Evolutionary conservation across 176 grass and related monocot genomes (phyloP), one percentile per base, ranked within the genome.

Genomic region (Aegilops speltoides): DNA sequence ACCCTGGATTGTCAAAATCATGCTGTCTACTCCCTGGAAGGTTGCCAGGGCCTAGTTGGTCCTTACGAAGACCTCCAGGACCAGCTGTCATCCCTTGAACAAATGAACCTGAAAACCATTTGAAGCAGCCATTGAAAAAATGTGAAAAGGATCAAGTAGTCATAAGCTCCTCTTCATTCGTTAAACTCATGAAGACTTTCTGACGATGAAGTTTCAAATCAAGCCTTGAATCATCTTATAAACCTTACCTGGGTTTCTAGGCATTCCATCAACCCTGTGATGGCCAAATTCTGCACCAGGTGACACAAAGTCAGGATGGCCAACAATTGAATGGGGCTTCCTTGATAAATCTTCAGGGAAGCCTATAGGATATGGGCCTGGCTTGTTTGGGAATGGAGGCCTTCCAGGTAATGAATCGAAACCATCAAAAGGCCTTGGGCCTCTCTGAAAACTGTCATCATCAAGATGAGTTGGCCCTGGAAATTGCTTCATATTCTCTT

Each of bases 401-500:
- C 84, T 93, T 86, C 78, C 66, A 78, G 85, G 68, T 26, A 89
- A 46, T 46, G 76, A 82, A 88, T 86, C 73, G 19, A 88, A 77
- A 61, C 80, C 77, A 68, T 90, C 83, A 68, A 90, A 89, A 61
- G 76, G 73, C 78, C 70, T 81, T 54, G 80, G 34, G 28, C 56
- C 79, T 63, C 65, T 93, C 74, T 57, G 78, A 23, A 73, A 45
- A 36, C 90, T 82, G 54, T 88, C 90, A 54, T 68, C 83, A 68
- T 95, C 91, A 31, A 93, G 76, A 85, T 77, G 78, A 33, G 87
- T 12, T 85, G 86, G 66, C 73, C 82, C 60, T 28, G 78, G 73
- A 83, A 91, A 91, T 62, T 89, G 91, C 73, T 95, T 93, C 32
- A 77, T 70, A 34, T 83, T 80, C 33, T 93, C 89, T 93, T 91